Evolutionary conservation across 495 filamentous ascomycete species (phyloP), one percentile per base, ranked within the genome.

Genomic region (Penicillium coprophilum): DNA sequence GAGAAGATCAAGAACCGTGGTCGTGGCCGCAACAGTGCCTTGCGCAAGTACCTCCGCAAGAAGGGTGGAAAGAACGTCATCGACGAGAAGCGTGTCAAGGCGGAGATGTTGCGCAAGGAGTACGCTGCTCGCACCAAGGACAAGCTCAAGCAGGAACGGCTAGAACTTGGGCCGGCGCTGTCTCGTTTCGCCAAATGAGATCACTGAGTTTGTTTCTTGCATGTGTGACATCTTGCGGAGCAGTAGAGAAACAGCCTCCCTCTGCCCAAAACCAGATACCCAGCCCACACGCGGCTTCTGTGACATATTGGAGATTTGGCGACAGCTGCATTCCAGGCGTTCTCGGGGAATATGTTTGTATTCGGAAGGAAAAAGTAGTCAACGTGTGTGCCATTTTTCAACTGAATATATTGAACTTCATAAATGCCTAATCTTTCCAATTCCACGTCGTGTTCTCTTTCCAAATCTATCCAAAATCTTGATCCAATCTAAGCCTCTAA

Each of bases 1-100:
- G 86, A 82, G 57, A 86, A 87, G 63, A 62, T 87, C 65, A 86
- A 83, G 75, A 87, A 91, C 68, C 82, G 87, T 38, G 91, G 90
- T 11, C 78, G 92, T 49, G 94, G 94, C n/a, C 93, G 91, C 81
- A 98, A 95, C 72, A 90, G 87, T 60, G 87, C 86, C 60, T 73
- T 97, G 57, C 84, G 90, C 66, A 91, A 90, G 69, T 90, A 91
- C 64, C 70, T 97, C 58, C 78, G 93, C 65, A 98, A 97, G 86
- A 92, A 90, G 77, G 84, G 88, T 23, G 82, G 84, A 55, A 86
- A 84, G 75, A 98, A 98, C 67, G 83, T 98, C 56, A 88, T 97
- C 69, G 95, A 97, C 76, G 92, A 95, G 78, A 86, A 82, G 71
- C 80, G 87, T 50, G 61, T 88, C 67, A 84, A 81, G 68, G 80